Conservation (phyloP, 768 basidiomycete genomes). For the Trametes punicea region DNA sequence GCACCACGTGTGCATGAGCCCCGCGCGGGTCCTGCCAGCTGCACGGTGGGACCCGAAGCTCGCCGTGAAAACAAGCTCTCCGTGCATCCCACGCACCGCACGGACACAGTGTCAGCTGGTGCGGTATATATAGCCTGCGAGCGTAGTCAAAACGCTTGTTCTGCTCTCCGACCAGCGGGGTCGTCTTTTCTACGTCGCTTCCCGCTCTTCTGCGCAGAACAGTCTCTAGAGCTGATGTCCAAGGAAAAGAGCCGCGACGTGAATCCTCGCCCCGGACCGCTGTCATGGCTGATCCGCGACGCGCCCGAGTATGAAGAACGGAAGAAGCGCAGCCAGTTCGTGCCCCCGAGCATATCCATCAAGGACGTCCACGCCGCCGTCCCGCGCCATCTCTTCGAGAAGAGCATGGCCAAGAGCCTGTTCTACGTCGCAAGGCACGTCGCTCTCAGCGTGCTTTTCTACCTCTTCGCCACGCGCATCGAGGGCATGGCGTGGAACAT, state of each 20-base stretch:
- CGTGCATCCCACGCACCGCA: too few species aligned
- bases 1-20: too few species aligned
- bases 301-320: constrained; percentile 50
- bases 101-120: too few species aligned
- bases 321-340: constrained; percentile 36
- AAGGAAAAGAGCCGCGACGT: background rate
- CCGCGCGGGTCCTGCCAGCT: too few species aligned
- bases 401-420: constrained; percentile 41
- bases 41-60: too few species aligned
- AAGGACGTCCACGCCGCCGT: constrained; percentile 47
- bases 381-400: constrained; percentile 45
- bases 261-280: background rate
- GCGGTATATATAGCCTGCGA: background rate
- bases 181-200: background rate
- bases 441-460: constrained; percentile 37
- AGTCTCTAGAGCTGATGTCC: background rate
- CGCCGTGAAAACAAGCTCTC: too few species aligned
- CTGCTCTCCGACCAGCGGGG: background rate
- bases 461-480: constrained; percentile 38
- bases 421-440: constrained; percentile 44
- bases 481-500: constrained; percentile 15
- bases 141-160: background rate
- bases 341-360: constrained; percentile 38
- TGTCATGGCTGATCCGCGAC: constrained; percentile 27
- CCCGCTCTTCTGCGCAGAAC: background rate